Base-by-base conservation (phyloP, 1,284 basidiomycete genomes). In the Uromyces viciae-fabae region DNA sequence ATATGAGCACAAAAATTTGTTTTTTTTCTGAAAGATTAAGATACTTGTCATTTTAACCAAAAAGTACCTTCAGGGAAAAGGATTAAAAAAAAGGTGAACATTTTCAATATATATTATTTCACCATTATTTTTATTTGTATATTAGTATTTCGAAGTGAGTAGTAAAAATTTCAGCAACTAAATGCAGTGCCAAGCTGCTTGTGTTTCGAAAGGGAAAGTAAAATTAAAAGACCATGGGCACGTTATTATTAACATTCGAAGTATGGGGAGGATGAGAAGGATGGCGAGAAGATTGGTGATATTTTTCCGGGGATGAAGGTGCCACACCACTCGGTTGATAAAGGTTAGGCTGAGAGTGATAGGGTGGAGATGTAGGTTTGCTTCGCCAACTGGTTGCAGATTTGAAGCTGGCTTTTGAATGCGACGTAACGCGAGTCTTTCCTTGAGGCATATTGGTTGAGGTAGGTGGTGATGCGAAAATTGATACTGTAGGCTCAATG, bases 141-240 rank as follows among this genome's bases (percentile, higher is more conserved):
- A n/a, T n/a, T n/a, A n/a, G n/a, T n/a, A n/a, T n/a, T n/a, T n/a
- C n/a, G n/a, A n/a, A n/a, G n/a, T n/a, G n/a, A n/a, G n/a, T n/a
- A n/a, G n/a, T n/a, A n/a, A n/a, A n/a, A n/a, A n/a, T n/a, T n/a
- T n/a, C n/a, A n/a, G n/a, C n/a, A n/a, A n/a, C n/a, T n/a, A n/a
- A n/a, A n/a, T n/a, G n/a, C n/a, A n/a, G n/a, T n/a, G n/a, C n/a
- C n/a, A n/a, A n/a, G n/a, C n/a, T n/a, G n/a, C n/a, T n/a, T n/a
- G n/a, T n/a, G n/a, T n/a, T n/a, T n/a, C n/a, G n/a, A n/a, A n/a
- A n/a, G n/a, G n/a, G n/a, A 49, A 22, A 49, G 46, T 11, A 49
- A 49, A 49, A 49, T 72, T 46, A 72, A 19, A 72, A 72, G 69
- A 72, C 69, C 69, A 72, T 72, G 28, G 69, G 69, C 38, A 72